Evolutionary conservation across 441 rosid species (phyloP).

Genomic region (Raphanus hybrid): DNA sequence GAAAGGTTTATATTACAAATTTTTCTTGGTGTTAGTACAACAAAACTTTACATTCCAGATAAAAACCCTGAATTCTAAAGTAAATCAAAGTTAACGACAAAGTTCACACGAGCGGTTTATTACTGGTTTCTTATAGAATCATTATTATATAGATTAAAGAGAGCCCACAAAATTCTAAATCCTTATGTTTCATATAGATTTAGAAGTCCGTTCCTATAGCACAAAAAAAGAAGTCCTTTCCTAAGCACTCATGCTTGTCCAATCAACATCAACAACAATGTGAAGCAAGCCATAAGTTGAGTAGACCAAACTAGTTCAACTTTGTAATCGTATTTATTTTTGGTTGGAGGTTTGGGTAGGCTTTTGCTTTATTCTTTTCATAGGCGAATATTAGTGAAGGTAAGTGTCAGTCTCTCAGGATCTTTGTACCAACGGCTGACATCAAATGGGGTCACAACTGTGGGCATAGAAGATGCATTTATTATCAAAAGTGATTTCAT

Average conservation of each 20-base stretch:
- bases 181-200: neutral
- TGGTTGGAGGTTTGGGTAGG: constrained; percentile 32
- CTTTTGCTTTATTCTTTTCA: constrained; percentile 48
- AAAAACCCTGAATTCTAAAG: neutral
- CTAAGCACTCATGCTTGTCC: constrained; percentile 29
- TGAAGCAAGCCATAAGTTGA: constrained; percentile 38
- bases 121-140: neutral
- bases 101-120: neutral
- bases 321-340: constrained; percentile 27
- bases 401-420: constrained; percentile 33
- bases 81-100: neutral
- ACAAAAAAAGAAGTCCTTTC: neutral
- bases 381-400: constrained; percentile 31
- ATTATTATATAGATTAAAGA: neutral
- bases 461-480: constrained; percentile 28
- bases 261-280: constrained; percentile 38
- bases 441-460: constrained; percentile 42
- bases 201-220: neutral
- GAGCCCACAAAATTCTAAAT: neutral
- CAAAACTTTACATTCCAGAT: neutral
- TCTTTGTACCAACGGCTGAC: constrained; percentile 41
- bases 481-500: constrained; percentile 15
- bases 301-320: constrained; percentile 41
- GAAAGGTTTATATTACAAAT: neutral
- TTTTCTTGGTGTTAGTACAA: neutral